A percentile compares a stretch with the other conserved stretches of the same genome.
These are phyloP conservation scores for Solanum sejunctum DNA, from an alignment of 257 asterid species.

Conservation along the genomic window DNA sequence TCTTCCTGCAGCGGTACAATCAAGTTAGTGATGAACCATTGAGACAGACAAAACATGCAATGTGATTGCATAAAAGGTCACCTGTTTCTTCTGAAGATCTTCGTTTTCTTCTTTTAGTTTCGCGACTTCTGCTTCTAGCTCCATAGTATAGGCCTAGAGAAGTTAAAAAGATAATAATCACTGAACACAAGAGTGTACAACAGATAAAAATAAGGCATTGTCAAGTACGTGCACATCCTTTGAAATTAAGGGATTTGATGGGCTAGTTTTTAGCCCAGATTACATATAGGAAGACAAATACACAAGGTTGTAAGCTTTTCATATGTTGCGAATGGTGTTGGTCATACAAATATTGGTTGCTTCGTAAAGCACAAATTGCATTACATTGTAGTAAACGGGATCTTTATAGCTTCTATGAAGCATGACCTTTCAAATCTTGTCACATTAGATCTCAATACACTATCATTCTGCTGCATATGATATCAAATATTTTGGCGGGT, in stretches of 20 bases:
- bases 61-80: not conserved
- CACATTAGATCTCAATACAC: not conserved
- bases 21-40: not conserved
- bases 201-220: not conserved
- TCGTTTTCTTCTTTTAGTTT: constrained; percentile 82
- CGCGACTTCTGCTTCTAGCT: constrained; percentile 87
- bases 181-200: not conserved
- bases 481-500: not conserved
- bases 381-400: not conserved
- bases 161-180: not conserved
- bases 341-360: not conserved
- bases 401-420: not conserved
- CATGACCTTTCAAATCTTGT: not conserved
- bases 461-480: not conserved
- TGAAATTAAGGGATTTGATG: not conserved
- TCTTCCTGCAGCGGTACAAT: constrained; percentile 18
- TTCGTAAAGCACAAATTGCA: not conserved
- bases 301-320: not conserved
- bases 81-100: constrained; percentile 65
- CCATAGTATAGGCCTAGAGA: constrained; percentile 66
- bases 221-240: not conserved
- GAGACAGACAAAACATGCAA: not conserved
- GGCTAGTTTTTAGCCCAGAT: not conserved
- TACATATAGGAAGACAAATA: not conserved
- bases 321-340: not conserved